phyloP scores from a whole-genome alignment of 2,329 filamentous ascomycete genomes.

The Elsinoe arachidis region DNA sequence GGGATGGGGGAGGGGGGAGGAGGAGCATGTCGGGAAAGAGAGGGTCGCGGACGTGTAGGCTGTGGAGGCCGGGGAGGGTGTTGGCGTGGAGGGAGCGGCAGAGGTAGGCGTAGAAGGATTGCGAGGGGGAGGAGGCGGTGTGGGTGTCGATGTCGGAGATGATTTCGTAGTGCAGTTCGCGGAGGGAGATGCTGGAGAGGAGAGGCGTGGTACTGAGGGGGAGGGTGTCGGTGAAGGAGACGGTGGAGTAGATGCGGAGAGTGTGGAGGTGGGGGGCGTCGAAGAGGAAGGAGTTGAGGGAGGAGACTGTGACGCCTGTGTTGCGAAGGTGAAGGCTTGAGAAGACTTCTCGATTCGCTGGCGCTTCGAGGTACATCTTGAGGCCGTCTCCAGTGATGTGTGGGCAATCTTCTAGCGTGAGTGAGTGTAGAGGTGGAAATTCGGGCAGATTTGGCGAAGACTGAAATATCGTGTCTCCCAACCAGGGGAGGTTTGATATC shows the following conservation, averaged over 20 bases:
- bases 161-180: constrained; percentile 75
- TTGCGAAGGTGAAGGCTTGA: constrained; percentile 60
- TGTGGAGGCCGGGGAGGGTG: constrained; percentile 61
- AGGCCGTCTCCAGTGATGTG: constrained; percentile 65
- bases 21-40: constrained; percentile 73
- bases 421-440: constrained; percentile 64
- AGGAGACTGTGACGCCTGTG: constrained; percentile 59
- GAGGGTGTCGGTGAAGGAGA: constrained; percentile 49
- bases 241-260: constrained; percentile 49
- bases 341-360: constrained; percentile 52
- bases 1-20: constrained; percentile 55
- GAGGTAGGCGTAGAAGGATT: constrained; percentile 75
- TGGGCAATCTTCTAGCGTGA: constrained; percentile 64
- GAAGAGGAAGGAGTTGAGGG: constrained; percentile 53
- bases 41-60: constrained; percentile 78
- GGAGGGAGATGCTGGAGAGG: constrained; percentile 59
- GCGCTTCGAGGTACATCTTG: constrained; percentile 55
- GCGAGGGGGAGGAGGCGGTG: constrained; percentile 46
- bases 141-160: constrained; percentile 42
- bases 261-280: constrained; percentile 50
- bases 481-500: constrained; percentile 57
- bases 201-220: constrained; percentile 44
- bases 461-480: constrained; percentile 71
- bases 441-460: constrained; percentile 54
- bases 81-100: constrained; percentile 71